phyloP scores from a whole-genome alignment of 345 rosid species.

The Excoecaria agallocha region DNA sequence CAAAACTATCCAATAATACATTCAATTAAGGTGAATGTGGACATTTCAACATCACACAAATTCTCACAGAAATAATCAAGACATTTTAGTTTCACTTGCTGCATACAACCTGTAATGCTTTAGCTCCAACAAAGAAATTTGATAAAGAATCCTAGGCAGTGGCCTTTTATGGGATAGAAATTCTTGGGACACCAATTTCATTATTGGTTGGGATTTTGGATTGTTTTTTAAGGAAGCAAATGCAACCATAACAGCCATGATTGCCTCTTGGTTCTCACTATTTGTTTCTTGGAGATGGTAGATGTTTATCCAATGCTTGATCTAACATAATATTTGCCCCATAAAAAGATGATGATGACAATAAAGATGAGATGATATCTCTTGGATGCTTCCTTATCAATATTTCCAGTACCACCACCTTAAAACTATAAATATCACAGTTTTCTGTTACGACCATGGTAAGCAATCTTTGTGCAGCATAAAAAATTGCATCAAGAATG shows the following conservation, averaged over 20 bases:
- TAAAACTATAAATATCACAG: conserved; percentile 5
- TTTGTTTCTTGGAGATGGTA: neutral
- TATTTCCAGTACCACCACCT: neutral
- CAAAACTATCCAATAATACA: neutral
- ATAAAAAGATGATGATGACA: conserved; percentile 7
- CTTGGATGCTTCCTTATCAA: conserved; percentile 18
- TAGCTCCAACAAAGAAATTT: neutral
- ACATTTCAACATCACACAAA: neutral
- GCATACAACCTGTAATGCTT: neutral
- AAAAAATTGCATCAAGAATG: neutral
- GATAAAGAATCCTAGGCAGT: neutral
- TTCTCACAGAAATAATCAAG: neutral
- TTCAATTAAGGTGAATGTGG: neutral
- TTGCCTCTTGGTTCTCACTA: neutral
- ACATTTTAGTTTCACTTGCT: neutral
- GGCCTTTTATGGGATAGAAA: neutral
- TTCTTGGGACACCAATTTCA: conserved; percentile 12
- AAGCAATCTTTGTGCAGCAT: neutral
- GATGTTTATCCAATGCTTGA: conserved; percentile 17
- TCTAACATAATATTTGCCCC: conserved; percentile 5
- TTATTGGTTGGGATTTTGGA: conserved; percentile 9
- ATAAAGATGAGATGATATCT: conserved; percentile 11
- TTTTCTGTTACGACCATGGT: conserved; percentile 1
- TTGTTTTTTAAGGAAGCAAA: neutral
- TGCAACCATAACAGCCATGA: neutral